A percentile compares a stretch with the other conserved stretches of the same genome.
Conservation (phyloP, 2,329 filamentous ascomycete species). For the Sodiomyces alkalinus region DNA sequence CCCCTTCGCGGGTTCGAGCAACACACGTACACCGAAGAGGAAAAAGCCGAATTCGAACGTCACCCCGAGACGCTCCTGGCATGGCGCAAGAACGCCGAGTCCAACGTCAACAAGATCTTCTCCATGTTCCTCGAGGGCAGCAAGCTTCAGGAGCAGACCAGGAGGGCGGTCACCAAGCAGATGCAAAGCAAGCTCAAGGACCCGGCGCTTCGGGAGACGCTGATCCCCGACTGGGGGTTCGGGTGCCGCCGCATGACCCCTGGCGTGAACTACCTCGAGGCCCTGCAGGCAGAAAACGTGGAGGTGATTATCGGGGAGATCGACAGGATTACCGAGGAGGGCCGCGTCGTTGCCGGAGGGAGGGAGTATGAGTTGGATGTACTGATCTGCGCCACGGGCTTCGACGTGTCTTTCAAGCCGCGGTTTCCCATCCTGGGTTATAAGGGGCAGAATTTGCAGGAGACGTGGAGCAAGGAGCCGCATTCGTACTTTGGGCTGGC, state of each 20-base stretch:
- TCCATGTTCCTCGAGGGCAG: constrained; percentile 18
- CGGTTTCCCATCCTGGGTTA: constrained; percentile 29
- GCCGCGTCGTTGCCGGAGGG: constrained; percentile 11
- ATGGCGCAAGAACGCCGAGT: constrained; percentile 24
- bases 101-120: constrained; percentile 16
- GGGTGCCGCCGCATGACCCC: constrained; percentile 10
- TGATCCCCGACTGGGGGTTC: constrained; percentile 10
- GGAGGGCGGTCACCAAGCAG: constrained; percentile 24
- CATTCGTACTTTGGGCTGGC: constrained; percentile 15
- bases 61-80: constrained; percentile 36
- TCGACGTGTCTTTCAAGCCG: constrained; percentile 8
- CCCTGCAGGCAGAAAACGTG: constrained; percentile 21
- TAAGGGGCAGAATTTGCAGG: constrained; percentile 28
- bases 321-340: constrained; percentile 12
- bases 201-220: constrained; percentile 20
- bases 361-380: constrained; percentile 8
- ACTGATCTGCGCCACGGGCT: constrained; percentile 10
- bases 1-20: constrained; percentile 15
- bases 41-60: constrained; percentile 33
- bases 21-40: constrained; percentile 15
- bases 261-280: constrained; percentile 10
- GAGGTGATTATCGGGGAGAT: constrained; percentile 17
- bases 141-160: constrained; percentile 16
- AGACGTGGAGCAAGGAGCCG: constrained; percentile 30
- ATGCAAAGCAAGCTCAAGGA: constrained; percentile 27